phyloP scores from a whole-genome alignment of 2,329 filamentous ascomycete species.

The Coniella vitis region DNA sequence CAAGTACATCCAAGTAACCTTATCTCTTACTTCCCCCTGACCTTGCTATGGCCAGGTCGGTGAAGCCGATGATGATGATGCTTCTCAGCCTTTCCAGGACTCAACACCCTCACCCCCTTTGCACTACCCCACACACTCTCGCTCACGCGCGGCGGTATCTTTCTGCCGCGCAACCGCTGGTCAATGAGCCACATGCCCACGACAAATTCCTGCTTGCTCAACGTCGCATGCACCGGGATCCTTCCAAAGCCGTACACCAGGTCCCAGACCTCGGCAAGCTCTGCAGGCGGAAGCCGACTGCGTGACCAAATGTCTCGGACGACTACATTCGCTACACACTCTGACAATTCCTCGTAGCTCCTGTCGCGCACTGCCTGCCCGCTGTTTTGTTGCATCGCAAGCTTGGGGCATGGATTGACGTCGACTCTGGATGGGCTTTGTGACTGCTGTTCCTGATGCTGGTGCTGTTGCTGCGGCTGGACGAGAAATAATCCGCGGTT shows the following conservation, averaged over 20 bases:
- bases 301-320: slow-evolving; percentile 70
- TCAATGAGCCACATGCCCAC: slow-evolving; percentile 80
- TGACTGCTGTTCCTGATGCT: slow-evolving; percentile 7
- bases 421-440: too few relatives aligned
- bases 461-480: slow-evolving; percentile 11
- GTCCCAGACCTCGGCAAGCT: slow-evolving; percentile 70
- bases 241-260: slow-evolving; percentile 54
- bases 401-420: slow-evolving; percentile 1
- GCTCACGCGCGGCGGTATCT: slow-evolving; percentile 63
- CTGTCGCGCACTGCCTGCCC: slow-evolving; percentile 1
- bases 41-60: slow-evolving; percentile 17
- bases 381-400: neutral
- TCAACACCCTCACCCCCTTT: slow-evolving; percentile 36
- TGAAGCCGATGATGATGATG: slow-evolving; percentile 14
- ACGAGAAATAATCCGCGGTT: slow-evolving; percentile 57
- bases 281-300: slow-evolving; percentile 59
- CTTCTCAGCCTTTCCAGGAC: slow-evolving; percentile 16
- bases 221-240: slow-evolving; percentile 34
- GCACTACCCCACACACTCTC: slow-evolving; percentile 73
- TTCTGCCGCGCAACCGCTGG: slow-evolving; percentile 70
- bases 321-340: slow-evolving; percentile 59
- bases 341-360: slow-evolving; percentile 26
- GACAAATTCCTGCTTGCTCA: slow-evolving; percentile 67
- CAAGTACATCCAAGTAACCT: too few relatives aligned
- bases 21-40: neutral